Evolutionary conservation across 148 eudicot genomes (phyloP), one percentile per base, ranked within the genome.

Genomic region (Camellia japonica): DNA sequence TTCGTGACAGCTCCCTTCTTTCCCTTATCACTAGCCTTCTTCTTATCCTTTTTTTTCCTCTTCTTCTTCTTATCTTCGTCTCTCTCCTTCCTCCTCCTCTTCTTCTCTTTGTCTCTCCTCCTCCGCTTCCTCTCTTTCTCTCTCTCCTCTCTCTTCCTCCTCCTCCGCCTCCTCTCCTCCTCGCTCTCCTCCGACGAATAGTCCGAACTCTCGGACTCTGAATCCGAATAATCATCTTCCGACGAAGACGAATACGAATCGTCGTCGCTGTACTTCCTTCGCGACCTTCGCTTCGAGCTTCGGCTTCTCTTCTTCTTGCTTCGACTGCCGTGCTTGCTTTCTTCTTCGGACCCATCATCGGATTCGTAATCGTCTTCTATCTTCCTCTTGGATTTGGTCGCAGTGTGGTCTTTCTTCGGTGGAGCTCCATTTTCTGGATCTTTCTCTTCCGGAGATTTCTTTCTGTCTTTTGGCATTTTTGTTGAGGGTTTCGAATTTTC

Each of bases 1-100:
- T 88, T 81, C 4, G 99, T 95, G 42, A 92, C 97, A 64, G 97
- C 90, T 7, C 94, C 93, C 47, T 56, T 85, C 79, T 89, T 90
- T 58, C 94, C 94, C 76, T 85, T 91, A 51, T 87, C 91, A 68
- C 85, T 89, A 73, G 85, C 81, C 78, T 82, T 86, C 80, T 84
- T 83, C 79, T 87, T 83, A 54, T 89, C 77, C 79, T 91, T 80
- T 78, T n/a, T 84, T 47, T 56, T 71, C 56, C 72, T 78, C 64
- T 83, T 70, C 43, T 83, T 82, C 69, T 78, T 82, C 71, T 78
- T 78, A 72, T 81, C 77, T 44, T 74, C 80, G 63, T 79, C 72
- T 73, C 71, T 59, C 46, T 74, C 69, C 79, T 67, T 88, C 79
- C 79, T 80, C 80, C 80, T 83, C 65, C 60, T 77, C 78, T 52